These are phyloP conservation scores for Houttuynia cordata DNA, from an alignment of 164 flowering plant species.

Conservation along the genomic window DNA sequence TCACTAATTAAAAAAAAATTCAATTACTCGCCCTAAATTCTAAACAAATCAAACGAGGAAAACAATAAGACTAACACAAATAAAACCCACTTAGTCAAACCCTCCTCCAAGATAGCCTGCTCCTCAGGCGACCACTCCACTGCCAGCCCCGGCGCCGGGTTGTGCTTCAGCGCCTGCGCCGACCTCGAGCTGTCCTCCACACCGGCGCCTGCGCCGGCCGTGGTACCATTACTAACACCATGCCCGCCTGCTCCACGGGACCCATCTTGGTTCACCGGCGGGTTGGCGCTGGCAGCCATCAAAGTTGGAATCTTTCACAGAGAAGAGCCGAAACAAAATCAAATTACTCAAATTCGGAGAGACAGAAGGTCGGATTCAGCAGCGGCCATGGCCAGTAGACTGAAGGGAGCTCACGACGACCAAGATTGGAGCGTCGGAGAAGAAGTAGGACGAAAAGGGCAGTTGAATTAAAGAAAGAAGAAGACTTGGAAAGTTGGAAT, in stretches of 20 bases:
- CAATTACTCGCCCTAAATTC: too few species aligned
- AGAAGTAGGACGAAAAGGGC: too few species aligned
- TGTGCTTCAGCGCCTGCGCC: constrained; percentile 31
- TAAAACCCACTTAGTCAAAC: constrained; percentile 32
- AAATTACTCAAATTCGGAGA: neutral
- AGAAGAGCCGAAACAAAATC: neutral
- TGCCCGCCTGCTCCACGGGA: constrained; percentile 15
- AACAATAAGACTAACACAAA: neutral
- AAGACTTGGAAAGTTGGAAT: too few species aligned
- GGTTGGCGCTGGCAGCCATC: constrained; percentile 45
- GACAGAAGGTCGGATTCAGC: neutral
- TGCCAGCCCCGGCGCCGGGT: constrained; percentile 31
- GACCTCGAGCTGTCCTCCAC: constrained; percentile 19
- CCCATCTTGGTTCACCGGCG: constrained; percentile 36
- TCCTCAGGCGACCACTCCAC: constrained; percentile 49
- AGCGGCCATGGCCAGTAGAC: neutral
- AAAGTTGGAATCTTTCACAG: constrained; percentile 1
- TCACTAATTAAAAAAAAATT: too few species aligned
- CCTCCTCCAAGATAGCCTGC: constrained; percentile 43
- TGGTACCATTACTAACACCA: constrained; percentile 24
- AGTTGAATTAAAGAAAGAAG: too few species aligned
- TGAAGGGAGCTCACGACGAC: constrained; percentile 9
- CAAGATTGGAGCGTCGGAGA: too few species aligned
- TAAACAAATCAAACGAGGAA: too few species aligned
- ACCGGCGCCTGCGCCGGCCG: neutral